These are phyloP conservation scores for Naganishia sp. DNA, from an alignment of 1,284 basidiomycete species.

Conservation along the genomic window DNA sequence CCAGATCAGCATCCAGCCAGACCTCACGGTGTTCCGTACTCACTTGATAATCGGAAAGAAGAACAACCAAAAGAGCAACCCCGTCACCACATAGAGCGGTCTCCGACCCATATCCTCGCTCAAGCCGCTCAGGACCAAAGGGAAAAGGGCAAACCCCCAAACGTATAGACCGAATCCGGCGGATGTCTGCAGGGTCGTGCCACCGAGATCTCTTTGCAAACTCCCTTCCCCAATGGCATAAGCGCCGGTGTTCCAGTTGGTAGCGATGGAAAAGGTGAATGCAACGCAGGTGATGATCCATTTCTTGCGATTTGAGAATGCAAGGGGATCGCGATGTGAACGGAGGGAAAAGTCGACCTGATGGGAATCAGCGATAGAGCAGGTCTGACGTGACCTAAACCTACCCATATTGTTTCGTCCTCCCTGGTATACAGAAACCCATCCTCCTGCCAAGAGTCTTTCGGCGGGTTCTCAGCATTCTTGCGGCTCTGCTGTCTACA, in stretches of 20 bases:
- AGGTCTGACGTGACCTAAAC: neutral
- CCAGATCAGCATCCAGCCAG: slow-evolving; percentile 37
- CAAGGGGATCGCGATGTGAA: slow-evolving; percentile 62
- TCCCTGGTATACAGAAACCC: slow-evolving; percentile 26
- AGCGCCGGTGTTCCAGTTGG: slow-evolving; percentile 36
- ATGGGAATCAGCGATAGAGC: neutral
- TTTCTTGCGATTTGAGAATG: slow-evolving; percentile 60
- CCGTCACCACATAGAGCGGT: slow-evolving; percentile 68
- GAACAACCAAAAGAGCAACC: slow-evolving; percentile 59
- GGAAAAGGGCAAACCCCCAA: slow-evolving; percentile 69
- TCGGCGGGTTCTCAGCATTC: neutral
- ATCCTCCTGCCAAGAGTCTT: slow-evolving; percentile 21
- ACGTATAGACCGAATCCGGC: slow-evolving; percentile 60
- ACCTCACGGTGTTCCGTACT: neutral
- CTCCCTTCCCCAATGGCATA: slow-evolving; percentile 48
- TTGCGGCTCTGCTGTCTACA: slow-evolving; percentile 19
- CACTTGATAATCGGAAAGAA: slow-evolving; percentile 27
- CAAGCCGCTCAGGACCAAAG: slow-evolving; percentile 69
- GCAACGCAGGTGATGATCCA: slow-evolving; percentile 64
- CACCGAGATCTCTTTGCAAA: slow-evolving; percentile 68
- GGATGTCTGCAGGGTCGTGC: slow-evolving; percentile 63
- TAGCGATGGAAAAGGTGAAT: slow-evolving; percentile 62
- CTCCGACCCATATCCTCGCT: slow-evolving; percentile 75
- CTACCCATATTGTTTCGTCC: slow-evolving; percentile 29
- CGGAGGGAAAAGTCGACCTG: slow-evolving; percentile 63